phyloP scores from a whole-genome alignment of 306 rosid genomes.

The Senna siamea region DNA sequence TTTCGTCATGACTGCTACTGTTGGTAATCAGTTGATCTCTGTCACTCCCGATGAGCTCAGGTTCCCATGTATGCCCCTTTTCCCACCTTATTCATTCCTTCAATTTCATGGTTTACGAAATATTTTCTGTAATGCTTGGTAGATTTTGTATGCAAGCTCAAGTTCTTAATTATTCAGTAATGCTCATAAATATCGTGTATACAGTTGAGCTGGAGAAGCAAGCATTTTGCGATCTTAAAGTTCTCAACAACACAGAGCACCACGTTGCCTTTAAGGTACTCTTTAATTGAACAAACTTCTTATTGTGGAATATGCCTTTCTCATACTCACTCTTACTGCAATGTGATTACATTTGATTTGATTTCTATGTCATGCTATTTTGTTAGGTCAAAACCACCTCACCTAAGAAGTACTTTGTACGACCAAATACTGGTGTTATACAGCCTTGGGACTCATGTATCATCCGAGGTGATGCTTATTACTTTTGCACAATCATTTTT shows the following conservation, averaged over 20 bases:
- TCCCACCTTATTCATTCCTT: neutral
- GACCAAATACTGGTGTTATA: conserved; percentile 75
- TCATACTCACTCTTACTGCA: neutral
- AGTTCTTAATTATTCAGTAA: conserved; percentile 27
- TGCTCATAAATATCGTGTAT: conserved; percentile 36
- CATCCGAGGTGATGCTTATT: conserved; percentile 62
- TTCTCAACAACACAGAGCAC: conserved; percentile 66
- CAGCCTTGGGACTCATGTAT: conserved; percentile 70
- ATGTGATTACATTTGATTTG: neutral
- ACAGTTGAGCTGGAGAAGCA: conserved; percentile 82
- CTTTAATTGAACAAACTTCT: neutral
- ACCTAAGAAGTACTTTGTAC: conserved; percentile 82
- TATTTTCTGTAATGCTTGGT: no score
- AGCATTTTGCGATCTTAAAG: conserved; percentile 73
- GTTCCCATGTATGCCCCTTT: conserved; percentile 56
- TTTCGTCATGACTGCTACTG: conserved; percentile 63
- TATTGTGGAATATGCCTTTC: conserved; percentile 20
- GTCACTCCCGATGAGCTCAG: conserved; percentile 72
- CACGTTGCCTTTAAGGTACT: conserved; percentile 79
- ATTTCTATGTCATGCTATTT: conserved; percentile 20
- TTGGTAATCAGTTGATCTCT: conserved; percentile 56
- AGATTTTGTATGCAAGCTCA: neutral
- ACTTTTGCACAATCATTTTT: neutral
- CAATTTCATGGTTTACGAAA: neutral
- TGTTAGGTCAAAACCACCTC: conserved; percentile 82